These are phyloP conservation scores for Scleroderma bovista DNA, from an alignment of 768 basidiomycete species.

Conservation along the genomic window DNA sequence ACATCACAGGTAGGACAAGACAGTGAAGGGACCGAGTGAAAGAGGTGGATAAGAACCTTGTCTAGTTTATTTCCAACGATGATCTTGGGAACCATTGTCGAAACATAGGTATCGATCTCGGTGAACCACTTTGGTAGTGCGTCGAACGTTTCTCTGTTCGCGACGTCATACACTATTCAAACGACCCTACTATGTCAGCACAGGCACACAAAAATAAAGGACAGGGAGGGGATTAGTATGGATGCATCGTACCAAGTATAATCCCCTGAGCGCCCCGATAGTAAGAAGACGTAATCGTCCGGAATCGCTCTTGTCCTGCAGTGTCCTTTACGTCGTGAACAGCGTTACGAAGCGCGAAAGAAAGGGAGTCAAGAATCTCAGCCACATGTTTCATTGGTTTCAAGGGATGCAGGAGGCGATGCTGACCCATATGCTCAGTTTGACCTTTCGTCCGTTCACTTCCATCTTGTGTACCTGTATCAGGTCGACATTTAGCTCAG, in stretches of 20 bases:
- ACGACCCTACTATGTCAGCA: neutral
- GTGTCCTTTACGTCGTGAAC: slow-evolving; percentile 59
- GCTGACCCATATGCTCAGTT: slow-evolving; percentile 94
- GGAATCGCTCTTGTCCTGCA: slow-evolving; percentile 94
- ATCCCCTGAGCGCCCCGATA: slow-evolving; percentile 87
- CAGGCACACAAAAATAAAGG: neutral
- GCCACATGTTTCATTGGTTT: no score
- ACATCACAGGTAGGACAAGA: neutral
- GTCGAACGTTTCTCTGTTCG: slow-evolving; percentile 89
- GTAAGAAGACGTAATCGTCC: slow-evolving; percentile 92
- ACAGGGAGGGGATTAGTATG: no score
- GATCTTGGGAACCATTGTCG: neutral
- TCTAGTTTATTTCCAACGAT: neutral
- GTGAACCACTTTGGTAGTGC: slow-evolving; percentile 90
- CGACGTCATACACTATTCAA: slow-evolving; percentile 84
- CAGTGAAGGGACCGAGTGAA: neutral
- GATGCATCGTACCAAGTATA: slow-evolving; percentile 51
- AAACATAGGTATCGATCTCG: slow-evolving; percentile 90
- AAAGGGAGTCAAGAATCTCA: neutral
- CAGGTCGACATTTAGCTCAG: neutral
- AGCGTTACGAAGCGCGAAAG: neutral
- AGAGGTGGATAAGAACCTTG: neutral
- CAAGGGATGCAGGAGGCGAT: neutral
- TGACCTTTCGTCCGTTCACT: slow-evolving; percentile 75
- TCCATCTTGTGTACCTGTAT: slow-evolving; percentile 84